phyloP scores from a whole-genome alignment of 306 rosid species.

The Lathyrus sativus region DNA sequence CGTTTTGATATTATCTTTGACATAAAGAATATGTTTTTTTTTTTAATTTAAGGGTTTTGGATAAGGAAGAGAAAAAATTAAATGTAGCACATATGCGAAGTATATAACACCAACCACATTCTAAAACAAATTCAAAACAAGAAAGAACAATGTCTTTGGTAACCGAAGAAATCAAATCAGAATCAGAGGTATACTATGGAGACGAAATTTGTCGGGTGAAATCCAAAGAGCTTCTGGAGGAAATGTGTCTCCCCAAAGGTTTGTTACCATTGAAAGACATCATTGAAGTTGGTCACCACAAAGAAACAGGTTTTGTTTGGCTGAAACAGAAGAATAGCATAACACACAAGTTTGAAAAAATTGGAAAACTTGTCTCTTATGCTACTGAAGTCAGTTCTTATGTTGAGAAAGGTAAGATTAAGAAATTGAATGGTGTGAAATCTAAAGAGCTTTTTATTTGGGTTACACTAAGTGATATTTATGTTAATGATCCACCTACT shows the following conservation, averaged over 20 bases:
- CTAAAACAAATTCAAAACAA: not conserved
- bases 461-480: conserved; percentile 69
- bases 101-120: not conserved
- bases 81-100: not conserved
- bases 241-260: conserved; percentile 62
- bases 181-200: conserved; percentile 72
- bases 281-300: conserved; percentile 69
- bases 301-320: conserved; percentile 79
- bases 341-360: conserved; percentile 81
- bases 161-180: conserved; percentile 52
- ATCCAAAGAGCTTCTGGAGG: conserved; percentile 54
- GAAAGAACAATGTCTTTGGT: conserved; percentile 49
- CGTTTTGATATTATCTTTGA: no score
- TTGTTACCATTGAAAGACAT: conserved; percentile 73
- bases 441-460: conserved; percentile 82
- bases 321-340: conserved; percentile 65
- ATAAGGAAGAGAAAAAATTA: not conserved
- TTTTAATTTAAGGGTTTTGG: no score
- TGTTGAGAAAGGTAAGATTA: conserved; percentile 61
- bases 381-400: conserved; percentile 71
- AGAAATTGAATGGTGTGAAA: conserved; percentile 79
- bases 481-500: conserved; percentile 64
- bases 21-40: no score
- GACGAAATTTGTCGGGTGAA: conserved; percentile 68
- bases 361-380: conserved; percentile 63